Base-by-base conservation (phyloP, 2,329 filamentous ascomycete genomes). In the Talaromyces sp. region DNA sequence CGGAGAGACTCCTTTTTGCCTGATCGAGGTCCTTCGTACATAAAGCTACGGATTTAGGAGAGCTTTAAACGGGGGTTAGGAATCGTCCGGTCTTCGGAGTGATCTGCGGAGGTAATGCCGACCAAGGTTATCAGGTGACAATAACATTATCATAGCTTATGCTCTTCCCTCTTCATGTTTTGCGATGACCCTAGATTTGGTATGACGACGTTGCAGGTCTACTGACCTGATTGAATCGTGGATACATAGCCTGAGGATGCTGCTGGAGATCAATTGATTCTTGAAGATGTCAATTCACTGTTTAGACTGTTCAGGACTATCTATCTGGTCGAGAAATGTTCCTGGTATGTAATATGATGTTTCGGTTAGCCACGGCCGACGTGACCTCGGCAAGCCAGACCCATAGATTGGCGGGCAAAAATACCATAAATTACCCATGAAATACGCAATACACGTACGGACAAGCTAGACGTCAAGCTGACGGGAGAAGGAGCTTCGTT, bases 351-450 rank as follows among this genome's bases (percentile, higher is more conserved):
- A 50, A 58, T 31, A 46, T 39, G 56, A 60, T 60, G 61, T 63
- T 63, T 63, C 61, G 61, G 61, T 48, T 63, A 37, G 35, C 18
- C 46, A 31, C 60, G 60, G 60, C 55, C 21, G 8, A 54, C n/a
- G 12, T 8, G 4, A 14, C 28, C 28, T 35, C 50, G 31, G 40
- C 31, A 1, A 31, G 12, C 21, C 31, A 16, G 18, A 7, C 21
- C 31, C 57, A 23, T 31, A n/a, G 18, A n/a, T 11, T 5, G 1
- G n/a, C 11, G 40, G 4, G n/a, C 11, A 37, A 23, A 21, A 5
- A 46, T 25, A 58, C 55, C 1, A 39, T 58, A 44, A 58, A 21
- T 35, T 54, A 54, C 50, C 2, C 7, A 1, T 12, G 50, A 35
- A 54, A 54, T 58, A 44, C 25, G 9, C 42, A 35, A 35, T 46